Evolutionary conservation across 169 alveolate species (phyloP), one percentile per base, ranked within the genome.

Genomic region (Plasmodium ovale): DNA sequence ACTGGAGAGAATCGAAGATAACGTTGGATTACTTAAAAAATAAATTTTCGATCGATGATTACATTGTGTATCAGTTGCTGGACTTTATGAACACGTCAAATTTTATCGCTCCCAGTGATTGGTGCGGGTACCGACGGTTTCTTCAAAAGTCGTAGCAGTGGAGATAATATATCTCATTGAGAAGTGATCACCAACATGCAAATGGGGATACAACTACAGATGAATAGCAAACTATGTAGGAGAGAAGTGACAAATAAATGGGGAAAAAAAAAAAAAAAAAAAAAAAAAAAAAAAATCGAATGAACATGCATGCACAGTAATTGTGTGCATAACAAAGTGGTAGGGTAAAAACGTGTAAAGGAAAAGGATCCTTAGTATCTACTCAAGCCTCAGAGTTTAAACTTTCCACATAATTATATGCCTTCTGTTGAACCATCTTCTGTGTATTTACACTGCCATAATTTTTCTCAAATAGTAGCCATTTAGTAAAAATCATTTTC

Each of bases 81-180:
- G 64, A 92, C 29, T 95, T 91, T 73, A 95, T 97, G 93, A 85
- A 74, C 42, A 85, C 92, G 62, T 42, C 72, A 60, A 89, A 92
- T 71, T 93, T 62, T 87, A 82, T 58, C 64, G 92, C 98, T 29
- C 98, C 97, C 10, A 69, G 51, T 29, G 94, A 94, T 84, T 97
- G 99, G 99, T 92, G 92, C 62, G 99, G 99, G 9, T 96, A 84
- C 62, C 82, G 99, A 65, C 94, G 69, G 31, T 92, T 96, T 51
- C 89, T 95, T 25, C 96, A 94, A 73, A 95, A 96, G 74, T 96
- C 94, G 79, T 77, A 84, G n/a, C n/a, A n/a, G n/a, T n/a, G n/a
- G n/a, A n/a, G n/a, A n/a, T n/a, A n/a, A n/a, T n/a, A n/a, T n/a
- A n/a, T n/a, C n/a, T n/a, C n/a, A n/a, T n/a, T n/a, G n/a, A n/a